phyloP scores from a whole-genome alignment of 306 rosid genomes.

The Ziziphus jujuba region DNA sequence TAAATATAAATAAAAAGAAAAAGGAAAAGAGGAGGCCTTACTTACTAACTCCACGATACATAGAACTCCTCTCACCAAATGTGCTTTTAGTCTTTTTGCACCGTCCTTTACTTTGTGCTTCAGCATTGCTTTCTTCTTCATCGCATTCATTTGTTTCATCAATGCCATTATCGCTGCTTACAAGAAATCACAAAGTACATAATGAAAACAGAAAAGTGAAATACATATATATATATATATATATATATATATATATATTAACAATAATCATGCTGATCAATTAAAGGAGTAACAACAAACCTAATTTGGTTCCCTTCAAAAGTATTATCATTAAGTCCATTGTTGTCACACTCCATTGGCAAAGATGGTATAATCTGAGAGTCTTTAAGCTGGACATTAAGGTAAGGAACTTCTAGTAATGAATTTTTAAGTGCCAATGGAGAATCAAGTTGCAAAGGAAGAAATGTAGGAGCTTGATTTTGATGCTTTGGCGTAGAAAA shows the following conservation, averaged over 20 bases:
- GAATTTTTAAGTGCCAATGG: conserved; percentile 4
- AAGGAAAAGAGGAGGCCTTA: not conserved
- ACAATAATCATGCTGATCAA: not conserved
- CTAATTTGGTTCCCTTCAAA: not conserved
- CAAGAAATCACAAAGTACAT: not conserved
- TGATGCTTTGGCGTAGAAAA: not conserved
- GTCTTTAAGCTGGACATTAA: not conserved
- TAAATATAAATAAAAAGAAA: not conserved
- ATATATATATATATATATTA: not conserved
- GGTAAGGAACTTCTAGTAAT: not conserved
- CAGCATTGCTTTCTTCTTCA: not conserved
- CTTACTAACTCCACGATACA: conserved; percentile 43
- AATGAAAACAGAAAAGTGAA: not conserved
- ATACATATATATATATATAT: too few species aligned
- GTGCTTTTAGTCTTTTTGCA: not conserved
- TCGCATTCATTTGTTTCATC: not conserved
- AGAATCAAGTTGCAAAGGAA: not conserved
- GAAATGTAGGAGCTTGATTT: not conserved
- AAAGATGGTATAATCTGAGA: not conserved
- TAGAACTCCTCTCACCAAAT: conserved; percentile 16
- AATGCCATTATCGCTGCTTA: not conserved
- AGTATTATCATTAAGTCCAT: too few species aligned
- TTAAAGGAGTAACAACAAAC: not conserved
- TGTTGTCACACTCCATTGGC: not conserved
- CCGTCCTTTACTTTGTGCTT: not conserved